Percentiles rank a stretch among this genome's conserved stretches.
Evolutionary conservation across 495 filamentous ascomycete genomes (phyloP).

Genomic region (Penicillium goetzii): DNA sequence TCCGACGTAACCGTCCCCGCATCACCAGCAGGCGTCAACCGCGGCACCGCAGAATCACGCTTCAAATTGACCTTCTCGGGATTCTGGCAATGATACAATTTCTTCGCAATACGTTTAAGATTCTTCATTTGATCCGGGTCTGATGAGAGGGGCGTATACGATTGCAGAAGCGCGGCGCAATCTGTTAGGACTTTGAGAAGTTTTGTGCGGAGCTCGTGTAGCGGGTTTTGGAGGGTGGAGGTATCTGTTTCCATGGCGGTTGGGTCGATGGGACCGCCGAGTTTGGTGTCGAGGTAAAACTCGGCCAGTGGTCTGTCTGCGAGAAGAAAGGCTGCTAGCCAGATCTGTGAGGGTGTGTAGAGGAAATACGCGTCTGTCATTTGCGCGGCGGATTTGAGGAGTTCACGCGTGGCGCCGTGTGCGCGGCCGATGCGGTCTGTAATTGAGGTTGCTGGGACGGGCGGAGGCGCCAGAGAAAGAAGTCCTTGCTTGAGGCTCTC

Average conservation of each 20-base stretch:
- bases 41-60: slow-evolving; percentile 38
- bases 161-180: slow-evolving; percentile 44
- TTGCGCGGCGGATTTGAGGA: slow-evolving; percentile 77
- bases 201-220: slow-evolving; percentile 45
- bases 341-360: slow-evolving; percentile 93
- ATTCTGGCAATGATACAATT: slow-evolving; percentile 78
- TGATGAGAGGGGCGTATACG: slow-evolving; percentile 46
- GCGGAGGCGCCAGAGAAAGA: slow-evolving; percentile 31
- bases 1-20: slow-evolving; percentile 36
- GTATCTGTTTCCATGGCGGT: slow-evolving; percentile 13
- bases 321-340: slow-evolving; percentile 75
- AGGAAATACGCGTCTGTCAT: slow-evolving; percentile 95
- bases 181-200: slow-evolving; percentile 44
- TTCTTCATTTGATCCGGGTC: slow-evolving; percentile 54
- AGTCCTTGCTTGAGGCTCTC: slow-evolving; percentile 41
- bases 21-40: slow-evolving; percentile 24
- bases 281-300: slow-evolving; percentile 75
- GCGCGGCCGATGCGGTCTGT: slow-evolving; percentile 62
- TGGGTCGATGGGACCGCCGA: slow-evolving; percentile 44
- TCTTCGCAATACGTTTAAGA: slow-evolving; percentile 66
- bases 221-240: slow-evolving; percentile 28
- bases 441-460: slow-evolving; percentile 34
- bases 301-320: slow-evolving; percentile 72
- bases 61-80: slow-evolving; percentile 61
- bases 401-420: slow-evolving; percentile 68